Percentiles rank a stretch among this genome's conserved stretches.
phyloP scores from a whole-genome alignment of 106 monocot genomes.

The Narthecium ossifragum region DNA sequence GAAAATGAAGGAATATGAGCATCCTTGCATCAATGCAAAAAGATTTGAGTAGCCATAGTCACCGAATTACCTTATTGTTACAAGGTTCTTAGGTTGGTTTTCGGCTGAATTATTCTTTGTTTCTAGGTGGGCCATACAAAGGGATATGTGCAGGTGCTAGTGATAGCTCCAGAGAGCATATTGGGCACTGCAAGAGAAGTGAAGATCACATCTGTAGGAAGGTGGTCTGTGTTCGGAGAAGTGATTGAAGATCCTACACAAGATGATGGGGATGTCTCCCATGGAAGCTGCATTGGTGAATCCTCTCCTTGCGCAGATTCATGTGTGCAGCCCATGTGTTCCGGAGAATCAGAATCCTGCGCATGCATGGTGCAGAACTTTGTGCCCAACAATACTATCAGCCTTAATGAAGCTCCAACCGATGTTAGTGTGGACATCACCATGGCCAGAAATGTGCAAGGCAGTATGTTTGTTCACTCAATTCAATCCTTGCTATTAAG shows the following conservation, averaged over 20 bases:
- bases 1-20: neutral
- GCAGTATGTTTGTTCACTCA: conserved; percentile 10
- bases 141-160: conserved; percentile 90
- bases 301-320: conserved; percentile 2
- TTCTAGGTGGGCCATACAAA: conserved; percentile 95
- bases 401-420: neutral
- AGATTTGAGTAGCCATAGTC: too few relatives aligned
- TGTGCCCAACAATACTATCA: neutral
- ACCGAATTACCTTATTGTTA: too few relatives aligned
- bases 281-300: neutral
- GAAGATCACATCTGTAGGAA: conserved; percentile 72
- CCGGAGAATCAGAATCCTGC: conserved; percentile 17
- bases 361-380: conserved; percentile 8
- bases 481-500: conserved; percentile 34
- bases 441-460: neutral
- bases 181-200: conserved; percentile 63
- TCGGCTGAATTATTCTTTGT: neutral
- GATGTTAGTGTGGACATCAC: neutral
- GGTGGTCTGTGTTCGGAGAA: conserved; percentile 98
- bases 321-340: conserved; percentile 37
- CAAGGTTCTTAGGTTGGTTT: neutral
- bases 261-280: neutral
- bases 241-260: conserved; percentile 29
- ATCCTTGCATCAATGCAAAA: neutral
- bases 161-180: conserved; percentile 69